Conservation (phyloP, 176 grass and related monocot species). For the Secale cereale region DNA sequence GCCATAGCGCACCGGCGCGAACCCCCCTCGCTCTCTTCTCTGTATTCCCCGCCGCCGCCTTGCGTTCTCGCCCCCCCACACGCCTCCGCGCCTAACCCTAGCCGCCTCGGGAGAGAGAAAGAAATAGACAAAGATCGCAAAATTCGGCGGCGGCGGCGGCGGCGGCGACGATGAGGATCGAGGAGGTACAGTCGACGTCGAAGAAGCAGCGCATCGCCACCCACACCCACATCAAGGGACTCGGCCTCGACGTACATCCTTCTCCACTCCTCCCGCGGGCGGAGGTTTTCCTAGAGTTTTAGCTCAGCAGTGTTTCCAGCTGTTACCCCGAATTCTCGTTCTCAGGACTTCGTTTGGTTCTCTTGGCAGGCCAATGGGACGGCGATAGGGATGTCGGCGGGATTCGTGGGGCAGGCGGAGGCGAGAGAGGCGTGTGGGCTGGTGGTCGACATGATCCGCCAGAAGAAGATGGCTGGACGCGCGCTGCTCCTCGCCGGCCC, state of each 20-base stretch:
- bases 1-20: too few relatives aligned
- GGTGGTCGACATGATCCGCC: constrained; percentile 86
- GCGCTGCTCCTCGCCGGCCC: constrained; percentile 83
- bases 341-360: constrained; percentile 10
- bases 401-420: constrained; percentile 82
- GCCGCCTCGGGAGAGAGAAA: not conserved
- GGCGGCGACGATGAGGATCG: constrained; percentile 67
- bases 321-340: not conserved
- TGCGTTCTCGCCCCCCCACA: not conserved
- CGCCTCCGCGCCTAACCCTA: not conserved
- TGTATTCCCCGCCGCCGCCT: not conserved
- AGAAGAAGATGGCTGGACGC: constrained; percentile 95
- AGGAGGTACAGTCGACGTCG: constrained; percentile 88
- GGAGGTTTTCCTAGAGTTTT: too few relatives aligned
- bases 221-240: constrained; percentile 93
- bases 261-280: not conserved
- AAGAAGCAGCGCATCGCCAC: constrained; percentile 94
- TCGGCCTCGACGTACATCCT: constrained; percentile 78
- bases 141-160: not conserved
- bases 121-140: too few relatives aligned
- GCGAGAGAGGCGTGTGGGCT: constrained; percentile 75
- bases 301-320: not conserved
- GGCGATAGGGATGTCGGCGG: constrained; percentile 58
- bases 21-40: not conserved
- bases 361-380: constrained; percentile 46